Percentiles rank a stretch among this genome's conserved stretches.
phyloP scores from a whole-genome alignment of 169 alveolate genomes.

The Theileria equi region DNA sequence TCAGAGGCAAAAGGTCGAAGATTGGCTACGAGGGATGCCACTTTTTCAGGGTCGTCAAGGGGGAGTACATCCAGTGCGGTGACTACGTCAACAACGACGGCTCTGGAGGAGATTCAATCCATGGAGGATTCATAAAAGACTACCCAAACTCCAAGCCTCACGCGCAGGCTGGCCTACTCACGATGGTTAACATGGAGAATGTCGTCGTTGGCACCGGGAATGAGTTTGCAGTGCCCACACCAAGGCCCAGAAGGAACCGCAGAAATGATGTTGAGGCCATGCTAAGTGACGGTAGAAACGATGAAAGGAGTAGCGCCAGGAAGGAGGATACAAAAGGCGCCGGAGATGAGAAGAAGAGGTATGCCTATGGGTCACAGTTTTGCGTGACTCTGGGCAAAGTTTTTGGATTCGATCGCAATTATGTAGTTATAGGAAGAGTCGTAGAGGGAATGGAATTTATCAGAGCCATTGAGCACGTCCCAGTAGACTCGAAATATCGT shows the following conservation, averaged over 20 bases:
- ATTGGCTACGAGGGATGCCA: conserved; percentile 85
- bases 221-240: too few relatives aligned
- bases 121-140: conserved; percentile 83
- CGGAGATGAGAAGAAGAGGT: too few relatives aligned
- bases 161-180: conserved; percentile 82
- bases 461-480: conserved; percentile 83
- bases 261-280: too few relatives aligned
- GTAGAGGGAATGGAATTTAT: conserved; percentile 88
- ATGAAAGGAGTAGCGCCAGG: too few relatives aligned
- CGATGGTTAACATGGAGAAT: conserved; percentile 84
- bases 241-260: too few relatives aligned
- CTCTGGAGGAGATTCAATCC: conserved; percentile 88
- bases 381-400: conserved; percentile 80
- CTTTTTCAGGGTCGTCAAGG: conserved; percentile 91
- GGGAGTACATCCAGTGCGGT: conserved; percentile 91
- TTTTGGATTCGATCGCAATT: conserved; percentile 81
- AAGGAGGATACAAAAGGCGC: too few relatives aligned
- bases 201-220: conserved; percentile 60
- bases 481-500: conserved; percentile 74
- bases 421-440: conserved; percentile 86
- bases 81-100: conserved; percentile 89
- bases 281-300: too few relatives aligned
- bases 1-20: conserved; percentile 75
- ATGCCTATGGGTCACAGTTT: conserved; percentile 77
- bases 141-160: conserved; percentile 80